A percentile compares a stretch with the other conserved stretches of the same genome.
These are phyloP conservation scores for Catenaria anguillulae DNA, from an alignment of 371 early-diverging fungal genomes.

Conservation along the genomic window DNA sequence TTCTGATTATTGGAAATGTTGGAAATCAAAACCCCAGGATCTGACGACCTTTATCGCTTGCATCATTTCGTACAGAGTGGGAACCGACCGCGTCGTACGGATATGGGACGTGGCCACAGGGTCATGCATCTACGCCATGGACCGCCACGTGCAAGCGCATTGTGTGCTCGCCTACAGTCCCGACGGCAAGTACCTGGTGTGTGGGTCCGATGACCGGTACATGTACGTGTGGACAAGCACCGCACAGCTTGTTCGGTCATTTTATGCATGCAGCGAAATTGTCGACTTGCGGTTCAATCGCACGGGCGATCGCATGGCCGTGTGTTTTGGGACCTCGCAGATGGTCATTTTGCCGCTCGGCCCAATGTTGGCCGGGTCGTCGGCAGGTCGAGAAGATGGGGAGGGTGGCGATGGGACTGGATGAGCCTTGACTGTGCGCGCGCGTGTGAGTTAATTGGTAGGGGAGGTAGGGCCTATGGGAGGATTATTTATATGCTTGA, in stretches of 20 bases:
- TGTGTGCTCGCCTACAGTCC: conserved; percentile 1
- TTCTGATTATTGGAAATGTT: no score
- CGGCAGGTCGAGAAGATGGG: no score
- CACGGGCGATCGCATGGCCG: neutral
- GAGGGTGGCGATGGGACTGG: no score
- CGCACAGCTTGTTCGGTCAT: neutral
- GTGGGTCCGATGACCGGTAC: conserved; percentile 6
- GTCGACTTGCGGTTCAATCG: neutral
- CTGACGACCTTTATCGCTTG: no score
- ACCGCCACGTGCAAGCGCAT: neutral
- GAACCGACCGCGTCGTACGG: neutral
- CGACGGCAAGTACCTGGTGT: conserved; percentile 5
- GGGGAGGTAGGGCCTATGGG: no score
- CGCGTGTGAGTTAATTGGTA: no score
- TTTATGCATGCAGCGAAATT: neutral
- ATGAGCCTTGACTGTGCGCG: no score
- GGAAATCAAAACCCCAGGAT: no score
- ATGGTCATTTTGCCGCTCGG: neutral
- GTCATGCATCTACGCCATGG: neutral
- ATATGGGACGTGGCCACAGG: conserved; percentile 5
- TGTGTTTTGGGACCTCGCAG: neutral
- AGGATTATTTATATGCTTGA: no score
- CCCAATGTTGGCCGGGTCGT: no score
- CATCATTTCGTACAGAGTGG: no score
- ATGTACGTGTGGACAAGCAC: neutral